Evolutionary conservation across 2,329 filamentous ascomycete genomes (phyloP), one percentile per base, ranked within the genome.

Genomic region (Cercospora zeina): DNA sequence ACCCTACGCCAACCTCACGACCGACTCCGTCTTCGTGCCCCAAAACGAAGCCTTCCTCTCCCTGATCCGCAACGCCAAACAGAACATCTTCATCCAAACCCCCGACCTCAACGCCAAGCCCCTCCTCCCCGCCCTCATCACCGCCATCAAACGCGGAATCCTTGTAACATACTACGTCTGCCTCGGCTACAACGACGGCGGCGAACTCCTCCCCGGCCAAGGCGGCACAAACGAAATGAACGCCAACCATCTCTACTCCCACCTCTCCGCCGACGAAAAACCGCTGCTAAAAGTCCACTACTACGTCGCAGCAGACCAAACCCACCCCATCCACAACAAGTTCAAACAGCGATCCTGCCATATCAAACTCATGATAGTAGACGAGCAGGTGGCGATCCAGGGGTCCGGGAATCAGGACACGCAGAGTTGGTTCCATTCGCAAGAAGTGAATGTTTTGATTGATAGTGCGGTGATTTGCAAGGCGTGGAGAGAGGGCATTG

Each of bases 331-430:
- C 33, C 82, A 87, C 57, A 87, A 90, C 57, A 81, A 77, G 2
- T 84, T 83, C 73, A 88, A 89, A 74, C 79, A 83, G 36, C 81
- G 90, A 0, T 85, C 83, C 60, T 92, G 89, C 71, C 90, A 93
- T 73, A 82, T 92, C 72, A 93, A 93, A 73, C 79, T 93, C 2
- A 83, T 93, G 79, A 88, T 93, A 45, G 86, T 85, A 1, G 90
- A 93, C 72, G 83, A 83, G 47, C 77, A 77, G 21, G 81, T 93
- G 36, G 89, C 83, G 1, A 86, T 93, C 36, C 83, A 89, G 73
- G 90, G 89, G 3, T 90, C 85, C 66, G 89, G 89, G 0, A 93
- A 93, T 70, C 87, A 92, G 72, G 90, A 93, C 68, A 92, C 89
- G 1, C 90, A 93, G 74, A 86, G 83, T 19, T 93, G 89, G 86